Evolutionary conservation across 2,329 filamentous ascomycete genomes (phyloP).

Genomic region (Alternaria alternata): DNA sequence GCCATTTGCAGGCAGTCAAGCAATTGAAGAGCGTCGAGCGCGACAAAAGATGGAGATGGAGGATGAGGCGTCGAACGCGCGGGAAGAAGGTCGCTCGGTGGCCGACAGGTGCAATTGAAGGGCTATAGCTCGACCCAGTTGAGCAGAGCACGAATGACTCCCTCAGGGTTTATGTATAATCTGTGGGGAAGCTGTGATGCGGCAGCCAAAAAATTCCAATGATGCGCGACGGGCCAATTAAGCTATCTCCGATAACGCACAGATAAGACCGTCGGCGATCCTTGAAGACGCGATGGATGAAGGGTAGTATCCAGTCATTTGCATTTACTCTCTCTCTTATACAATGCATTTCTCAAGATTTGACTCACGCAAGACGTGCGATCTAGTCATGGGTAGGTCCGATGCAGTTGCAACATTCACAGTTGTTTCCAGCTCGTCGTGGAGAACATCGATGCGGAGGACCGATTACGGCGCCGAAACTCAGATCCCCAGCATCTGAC

Average conservation of each 20-base stretch:
- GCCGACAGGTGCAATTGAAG: slow-evolving; percentile 39
- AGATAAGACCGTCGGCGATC: slow-evolving; percentile 38
- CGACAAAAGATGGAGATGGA: slow-evolving; percentile 26
- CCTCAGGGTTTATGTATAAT: slow-evolving; percentile 36
- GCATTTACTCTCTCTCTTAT: background rate
- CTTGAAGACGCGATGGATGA: slow-evolving; percentile 1
- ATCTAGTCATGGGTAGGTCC: background rate
- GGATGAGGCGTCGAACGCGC: slow-evolving; percentile 29
- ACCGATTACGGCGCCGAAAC: slow-evolving; percentile 33
- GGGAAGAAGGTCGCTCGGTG: slow-evolving; percentile 27
- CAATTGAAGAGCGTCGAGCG: slow-evolving; percentile 45
- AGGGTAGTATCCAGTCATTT: slow-evolving; percentile 3
- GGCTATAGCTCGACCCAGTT: slow-evolving; percentile 40
- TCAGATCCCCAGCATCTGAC: slow-evolving; percentile 19
- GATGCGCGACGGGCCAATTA: slow-evolving; percentile 37
- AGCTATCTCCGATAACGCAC: slow-evolving; percentile 41
- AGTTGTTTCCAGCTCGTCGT: slow-evolving; percentile 7
- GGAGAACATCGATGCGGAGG: slow-evolving; percentile 11
- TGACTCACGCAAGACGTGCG: background rate
- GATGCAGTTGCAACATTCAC: background rate
- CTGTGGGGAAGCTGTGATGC: slow-evolving; percentile 45
- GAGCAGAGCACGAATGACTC: slow-evolving; percentile 40
- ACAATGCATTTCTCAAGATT: background rate
- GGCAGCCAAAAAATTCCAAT: slow-evolving; percentile 44
- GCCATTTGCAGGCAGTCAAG: slow-evolving; percentile 49